Percentiles rank a stretch among this genome's conserved stretches.
Conservation (phyloP, 2,329 filamentous ascomycete species). For the Fusarium sp. region DNA sequence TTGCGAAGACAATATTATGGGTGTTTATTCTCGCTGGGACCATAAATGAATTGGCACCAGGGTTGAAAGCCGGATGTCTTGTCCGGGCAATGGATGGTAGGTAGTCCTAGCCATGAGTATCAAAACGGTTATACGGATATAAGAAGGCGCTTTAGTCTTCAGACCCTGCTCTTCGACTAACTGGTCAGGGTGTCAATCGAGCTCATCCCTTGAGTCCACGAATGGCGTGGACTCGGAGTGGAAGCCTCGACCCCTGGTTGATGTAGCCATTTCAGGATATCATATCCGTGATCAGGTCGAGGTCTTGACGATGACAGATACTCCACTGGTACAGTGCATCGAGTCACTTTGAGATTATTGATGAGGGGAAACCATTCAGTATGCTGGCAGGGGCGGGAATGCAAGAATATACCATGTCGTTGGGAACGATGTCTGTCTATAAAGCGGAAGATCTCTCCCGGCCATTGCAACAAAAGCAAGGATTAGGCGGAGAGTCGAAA, state of each 20-base stretch:
- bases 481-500: too few species aligned
- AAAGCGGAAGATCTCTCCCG: background rate
- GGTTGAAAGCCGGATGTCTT: background rate
- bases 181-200: background rate
- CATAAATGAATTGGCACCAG: background rate
- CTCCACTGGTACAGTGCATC: slow-evolving; percentile 1
- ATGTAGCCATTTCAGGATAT: slow-evolving; percentile 14
- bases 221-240: slow-evolving; percentile 7
- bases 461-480: background rate
- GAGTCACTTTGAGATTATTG: slow-evolving; percentile 6
- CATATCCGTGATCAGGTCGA: slow-evolving; percentile 8
- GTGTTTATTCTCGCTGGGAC: background rate
- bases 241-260: background rate
- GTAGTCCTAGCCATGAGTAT: background rate
- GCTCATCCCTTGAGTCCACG: background rate
- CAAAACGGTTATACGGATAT: background rate
- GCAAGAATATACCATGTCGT: background rate
- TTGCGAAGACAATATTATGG: background rate
- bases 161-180: background rate
- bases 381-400: background rate
- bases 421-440: background rate
- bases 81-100: background rate
- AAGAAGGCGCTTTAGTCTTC: background rate
- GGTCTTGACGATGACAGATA: background rate
- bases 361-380: slow-evolving; percentile 13